Percentiles rank a stretch among this genome's conserved stretches.
Conservation (phyloP, 331 rosid species). For the Quercus phellos region DNA sequence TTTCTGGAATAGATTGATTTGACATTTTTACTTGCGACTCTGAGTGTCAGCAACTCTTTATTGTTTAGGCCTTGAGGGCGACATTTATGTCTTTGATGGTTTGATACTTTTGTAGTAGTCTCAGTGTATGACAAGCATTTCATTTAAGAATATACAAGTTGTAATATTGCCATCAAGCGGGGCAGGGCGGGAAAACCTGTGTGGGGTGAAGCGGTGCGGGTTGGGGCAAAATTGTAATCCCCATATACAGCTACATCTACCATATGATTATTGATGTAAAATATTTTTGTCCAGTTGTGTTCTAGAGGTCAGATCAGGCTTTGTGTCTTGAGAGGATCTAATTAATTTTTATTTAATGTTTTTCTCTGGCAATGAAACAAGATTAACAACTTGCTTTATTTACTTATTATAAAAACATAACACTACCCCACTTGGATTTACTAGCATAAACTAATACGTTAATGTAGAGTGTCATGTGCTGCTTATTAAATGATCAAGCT, state of each 20-base stretch:
- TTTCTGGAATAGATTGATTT: no score
- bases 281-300: background rate
- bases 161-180: no score
- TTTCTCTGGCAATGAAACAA: background rate
- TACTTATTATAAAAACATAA: background rate
- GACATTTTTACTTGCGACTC: background rate
- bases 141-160: background rate
- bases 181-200: accelerated
- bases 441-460: background rate
- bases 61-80: no score
- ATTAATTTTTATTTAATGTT: background rate
- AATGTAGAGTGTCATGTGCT: background rate
- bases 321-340: background rate
- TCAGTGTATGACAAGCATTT: background rate
- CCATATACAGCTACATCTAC: background rate
- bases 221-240: no score
- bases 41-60: background rate
- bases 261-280: background rate
- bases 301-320: background rate
- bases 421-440: background rate
- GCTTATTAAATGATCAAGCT: background rate
- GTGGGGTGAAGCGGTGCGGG: no score
- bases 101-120: no score
- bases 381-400: background rate
- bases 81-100: no score